Percentiles rank a stretch among this genome's conserved stretches.
phyloP scores from a whole-genome alignment of 306 rosid genomes.

The Cucumis hystrix region DNA sequence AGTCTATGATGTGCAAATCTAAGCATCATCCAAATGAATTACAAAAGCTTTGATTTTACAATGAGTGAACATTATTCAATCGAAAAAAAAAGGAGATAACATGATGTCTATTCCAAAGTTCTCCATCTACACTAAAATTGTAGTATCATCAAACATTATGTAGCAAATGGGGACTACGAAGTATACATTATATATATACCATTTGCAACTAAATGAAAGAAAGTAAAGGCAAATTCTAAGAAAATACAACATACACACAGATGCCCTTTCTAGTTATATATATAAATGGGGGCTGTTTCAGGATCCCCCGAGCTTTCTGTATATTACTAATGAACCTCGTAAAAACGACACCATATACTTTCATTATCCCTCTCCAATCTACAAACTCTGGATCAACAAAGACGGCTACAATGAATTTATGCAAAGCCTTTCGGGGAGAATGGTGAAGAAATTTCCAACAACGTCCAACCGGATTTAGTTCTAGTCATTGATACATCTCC shows the following conservation, averaged over 20 bases:
- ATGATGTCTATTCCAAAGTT: background rate
- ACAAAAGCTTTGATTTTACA: background rate
- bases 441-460: background rate
- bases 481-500: background rate
- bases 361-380: constrained; percentile 4
- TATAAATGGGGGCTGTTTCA: background rate
- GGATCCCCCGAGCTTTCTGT: background rate
- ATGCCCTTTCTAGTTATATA: background rate
- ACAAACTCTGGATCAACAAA: background rate
- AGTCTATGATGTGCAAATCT: background rate
- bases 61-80: background rate
- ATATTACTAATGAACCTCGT: background rate
- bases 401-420: background rate
- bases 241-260: background rate
- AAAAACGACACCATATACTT: background rate
- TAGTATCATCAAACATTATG: background rate
- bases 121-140: background rate
- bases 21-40: background rate
- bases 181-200: background rate
- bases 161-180: background rate
- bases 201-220: background rate
- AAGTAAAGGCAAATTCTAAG: background rate
- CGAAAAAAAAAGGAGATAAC: background rate
- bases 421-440: background rate
- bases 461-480: background rate